A percentile compares a stretch with the other conserved stretches of the same genome.
phyloP scores from a whole-genome alignment of 371 early-diverging fungal species.

The Capillidium rhysosporum region DNA sequence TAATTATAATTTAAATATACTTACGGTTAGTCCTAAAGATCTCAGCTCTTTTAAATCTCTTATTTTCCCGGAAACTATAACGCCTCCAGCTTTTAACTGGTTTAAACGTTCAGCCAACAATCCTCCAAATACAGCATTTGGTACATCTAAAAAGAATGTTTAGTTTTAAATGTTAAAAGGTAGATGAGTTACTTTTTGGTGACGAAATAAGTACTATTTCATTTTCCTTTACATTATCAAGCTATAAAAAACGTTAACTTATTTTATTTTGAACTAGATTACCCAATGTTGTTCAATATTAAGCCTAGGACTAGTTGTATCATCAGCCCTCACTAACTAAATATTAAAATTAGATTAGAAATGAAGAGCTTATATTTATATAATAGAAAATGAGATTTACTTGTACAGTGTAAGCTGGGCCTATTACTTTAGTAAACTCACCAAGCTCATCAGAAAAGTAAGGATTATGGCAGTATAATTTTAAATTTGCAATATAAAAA shows the following conservation, averaged over 20 bases:
- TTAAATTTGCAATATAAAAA: neutral
- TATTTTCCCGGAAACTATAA: constrained; percentile 47
- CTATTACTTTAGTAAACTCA: neutral
- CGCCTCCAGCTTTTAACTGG: constrained; percentile 28
- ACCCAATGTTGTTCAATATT: constrained; percentile 14
- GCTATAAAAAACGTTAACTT: neutral
- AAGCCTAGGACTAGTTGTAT: neutral
- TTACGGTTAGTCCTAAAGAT: constrained; percentile 34
- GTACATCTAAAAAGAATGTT: neutral
- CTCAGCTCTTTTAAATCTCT: constrained; percentile 46
- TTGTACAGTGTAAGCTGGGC: neutral
- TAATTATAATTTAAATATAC: constrained; percentile 2
- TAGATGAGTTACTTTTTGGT: neutral
- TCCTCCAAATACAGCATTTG: constrained; percentile 67
- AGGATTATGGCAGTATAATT: no score
- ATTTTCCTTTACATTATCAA: neutral
- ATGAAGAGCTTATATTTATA: neutral
- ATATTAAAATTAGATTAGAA: neutral
- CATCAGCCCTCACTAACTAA: neutral
- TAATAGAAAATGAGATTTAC: neutral
- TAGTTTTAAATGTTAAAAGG: neutral
- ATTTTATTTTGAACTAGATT: neutral
- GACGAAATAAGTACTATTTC: neutral
- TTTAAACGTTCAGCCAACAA: constrained; percentile 51
- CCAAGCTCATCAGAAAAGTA: neutral